Evolutionary conservation across 139 green algal genomes (phyloP), one percentile per base, ranked within the genome.

Genomic region (Diplosphaera chodatii): DNA sequence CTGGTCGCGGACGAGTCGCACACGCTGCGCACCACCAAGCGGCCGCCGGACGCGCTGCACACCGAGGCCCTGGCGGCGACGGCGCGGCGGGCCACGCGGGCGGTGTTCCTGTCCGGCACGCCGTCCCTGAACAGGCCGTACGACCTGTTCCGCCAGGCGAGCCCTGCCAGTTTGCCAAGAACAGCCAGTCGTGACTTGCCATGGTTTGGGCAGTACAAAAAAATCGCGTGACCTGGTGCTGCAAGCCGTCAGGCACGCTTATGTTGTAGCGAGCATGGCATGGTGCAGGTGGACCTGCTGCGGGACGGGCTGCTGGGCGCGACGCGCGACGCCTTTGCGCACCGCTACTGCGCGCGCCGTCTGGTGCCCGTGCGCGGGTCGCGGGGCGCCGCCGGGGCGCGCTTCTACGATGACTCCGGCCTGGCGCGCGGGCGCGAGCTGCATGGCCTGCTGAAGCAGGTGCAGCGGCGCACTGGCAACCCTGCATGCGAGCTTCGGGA

Each of bases 101-200:
- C 79, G 3, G 78, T 98, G 22, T 77, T 98, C 67, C 87, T 97
- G 55, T 87, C 82, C 1, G 94, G 94, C 29, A 98, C 94, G 2
- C 94, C 94, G 21, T 92, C 82, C 32, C 84, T 98, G 33, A 83
- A 78, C 23, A 78, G 84, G 22, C 93, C 93, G 5, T 97, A 90
- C 74, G 93, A 98, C 79, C 82, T 97, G 34, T 94, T 80, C 80
- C 68, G 81, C 1, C 91, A 96, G 86, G 80, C 90, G 3, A 23
- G 48, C 13, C 48, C 18, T n/a, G n/a, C n/a, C 8, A 48, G 6
- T 48, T 6, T 48, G 8, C 8, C 10, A 48, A 48, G 37, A 48
- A 48, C 37, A 48, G 8, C 37, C 6, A 10, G 37, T 48, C 10
- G n/a, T n/a, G n/a, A n/a, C n/a, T n/a, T n/a, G n/a, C n/a, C n/a